phyloP scores from a whole-genome alignment of 176 grass and related monocot species.

The Cenchrus americanus region DNA sequence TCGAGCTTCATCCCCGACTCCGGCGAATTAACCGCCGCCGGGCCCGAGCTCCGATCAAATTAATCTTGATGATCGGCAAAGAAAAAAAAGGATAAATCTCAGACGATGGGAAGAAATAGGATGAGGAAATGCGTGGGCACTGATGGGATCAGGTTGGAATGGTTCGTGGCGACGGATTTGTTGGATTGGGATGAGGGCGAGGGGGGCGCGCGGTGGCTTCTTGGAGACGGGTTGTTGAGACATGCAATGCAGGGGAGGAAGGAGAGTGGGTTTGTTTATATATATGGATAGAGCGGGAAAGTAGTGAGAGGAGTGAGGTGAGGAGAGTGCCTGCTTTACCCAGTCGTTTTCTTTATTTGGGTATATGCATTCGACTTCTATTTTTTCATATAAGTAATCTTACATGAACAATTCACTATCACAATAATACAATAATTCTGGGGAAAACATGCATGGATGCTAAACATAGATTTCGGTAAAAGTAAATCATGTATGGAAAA shows the following conservation, averaged over 20 bases:
- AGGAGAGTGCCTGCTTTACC: constrained; percentile 41
- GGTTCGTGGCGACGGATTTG: constrained; percentile 13
- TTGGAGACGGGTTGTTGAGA: constrained; percentile 55
- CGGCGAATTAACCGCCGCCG: background rate
- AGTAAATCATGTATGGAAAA: background rate
- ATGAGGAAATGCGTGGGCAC: background rate
- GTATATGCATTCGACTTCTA: background rate
- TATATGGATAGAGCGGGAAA: constrained; percentile 40
- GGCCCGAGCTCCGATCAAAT: background rate
- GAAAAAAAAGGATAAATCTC: background rate
- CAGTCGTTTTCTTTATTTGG: constrained; percentile 42
- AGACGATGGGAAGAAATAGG: background rate
- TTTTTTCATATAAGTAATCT: background rate
- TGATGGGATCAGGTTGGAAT: background rate
- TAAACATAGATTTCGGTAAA: background rate
- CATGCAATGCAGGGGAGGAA: constrained; percentile 51
- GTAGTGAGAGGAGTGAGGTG: constrained; percentile 43
- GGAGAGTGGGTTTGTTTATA: constrained; percentile 41
- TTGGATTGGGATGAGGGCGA: constrained; percentile 24
- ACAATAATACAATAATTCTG: background rate
- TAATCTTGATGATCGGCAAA: background rate
- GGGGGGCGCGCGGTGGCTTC: constrained; percentile 37
- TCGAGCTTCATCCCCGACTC: constrained; percentile 54
- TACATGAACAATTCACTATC: no score
- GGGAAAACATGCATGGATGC: background rate